Evolutionary conservation across 2,329 filamentous ascomycete species (phyloP), one percentile per base, ranked within the genome.

Genomic region (Ilyonectria mors-panacis): DNA sequence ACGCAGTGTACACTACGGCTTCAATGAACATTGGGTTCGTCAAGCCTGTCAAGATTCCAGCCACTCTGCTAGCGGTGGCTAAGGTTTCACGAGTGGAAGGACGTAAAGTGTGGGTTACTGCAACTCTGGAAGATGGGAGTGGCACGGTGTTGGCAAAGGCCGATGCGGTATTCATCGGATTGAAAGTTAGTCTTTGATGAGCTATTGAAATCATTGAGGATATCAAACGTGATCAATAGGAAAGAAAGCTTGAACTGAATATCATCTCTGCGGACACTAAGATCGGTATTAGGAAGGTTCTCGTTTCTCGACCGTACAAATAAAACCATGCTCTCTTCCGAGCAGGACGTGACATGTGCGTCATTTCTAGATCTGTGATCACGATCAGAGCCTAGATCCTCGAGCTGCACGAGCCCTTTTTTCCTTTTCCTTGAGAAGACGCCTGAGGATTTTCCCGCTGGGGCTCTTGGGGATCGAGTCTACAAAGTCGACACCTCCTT

Each of bases 361-460:
- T 23, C 21, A 23, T 23, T 23, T 23, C 21, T 23, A 23, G 21
- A 10, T 17, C 6, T n/a, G 39, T 6, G 12, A 9, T 44, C n/a
- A 21, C n/a, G 17, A 33, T 17, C 23, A 64, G n/a, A 64, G 47
- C 37, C 53, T 64, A 2, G 62, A 39, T 15, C 39, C 33, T 6
- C 30, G 59, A 7, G 47, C 48, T 21, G 57, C 51, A n/a, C 53
- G 48, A 9, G 47, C 62, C 28, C 53, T 23, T 45, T 45, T 65
- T 80, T 95, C 93, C 76, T 88, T 87, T 76, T 95, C 93, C 44
- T 92, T 85, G 73, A 96, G 80, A 51, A 92, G 74, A 28, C 91
- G 83, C 50, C 91, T 84, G 76, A 94, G 78, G 63, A 94, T 92
- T 86, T 94, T 93, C 15, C 92, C 92, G 73, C 88, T 91, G 0